Conservation (phyloP, 345 rosid species). For the Clarkia xantiana region DNA sequence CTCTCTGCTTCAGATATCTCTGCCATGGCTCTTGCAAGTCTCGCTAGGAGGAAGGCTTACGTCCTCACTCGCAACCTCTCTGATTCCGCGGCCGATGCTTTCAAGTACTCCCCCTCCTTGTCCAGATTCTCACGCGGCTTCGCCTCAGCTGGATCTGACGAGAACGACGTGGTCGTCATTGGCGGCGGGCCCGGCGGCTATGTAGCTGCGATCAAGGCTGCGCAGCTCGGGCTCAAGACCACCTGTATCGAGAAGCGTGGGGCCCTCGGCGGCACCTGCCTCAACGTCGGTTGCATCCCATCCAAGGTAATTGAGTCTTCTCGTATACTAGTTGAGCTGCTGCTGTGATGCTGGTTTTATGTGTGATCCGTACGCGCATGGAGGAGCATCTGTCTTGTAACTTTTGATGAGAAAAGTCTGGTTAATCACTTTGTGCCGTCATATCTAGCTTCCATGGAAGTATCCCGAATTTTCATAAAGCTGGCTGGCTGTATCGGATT, state of each 20-base stretch:
- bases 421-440: too few species aligned
- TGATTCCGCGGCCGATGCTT: slow-evolving; percentile 28
- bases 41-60: slow-evolving; percentile 64
- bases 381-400: too few species aligned
- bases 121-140: slow-evolving; percentile 45
- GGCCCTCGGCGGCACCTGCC: slow-evolving; percentile 95
- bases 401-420: too few species aligned
- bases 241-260: slow-evolving; percentile 98
- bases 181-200: slow-evolving; percentile 99
- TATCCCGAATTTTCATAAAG: too few species aligned
- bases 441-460: too few species aligned
- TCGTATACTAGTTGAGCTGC: neutral
- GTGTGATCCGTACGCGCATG: too few species aligned
- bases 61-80: slow-evolving; percentile 22
- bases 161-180: slow-evolving; percentile 84
- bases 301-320: slow-evolving; percentile 47
- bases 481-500: too few species aligned
- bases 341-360: too few species aligned
- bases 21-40: slow-evolving; percentile 69
- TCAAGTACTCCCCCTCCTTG: slow-evolving; percentile 41
- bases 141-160: slow-evolving; percentile 82
- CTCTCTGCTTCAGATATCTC: neutral
- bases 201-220: slow-evolving; percentile 98
- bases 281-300: slow-evolving; percentile 98
- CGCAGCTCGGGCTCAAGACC: slow-evolving; percentile 92